phyloP scores from a whole-genome alignment of 805 yeast species.

The Millerago galiae region DNA sequence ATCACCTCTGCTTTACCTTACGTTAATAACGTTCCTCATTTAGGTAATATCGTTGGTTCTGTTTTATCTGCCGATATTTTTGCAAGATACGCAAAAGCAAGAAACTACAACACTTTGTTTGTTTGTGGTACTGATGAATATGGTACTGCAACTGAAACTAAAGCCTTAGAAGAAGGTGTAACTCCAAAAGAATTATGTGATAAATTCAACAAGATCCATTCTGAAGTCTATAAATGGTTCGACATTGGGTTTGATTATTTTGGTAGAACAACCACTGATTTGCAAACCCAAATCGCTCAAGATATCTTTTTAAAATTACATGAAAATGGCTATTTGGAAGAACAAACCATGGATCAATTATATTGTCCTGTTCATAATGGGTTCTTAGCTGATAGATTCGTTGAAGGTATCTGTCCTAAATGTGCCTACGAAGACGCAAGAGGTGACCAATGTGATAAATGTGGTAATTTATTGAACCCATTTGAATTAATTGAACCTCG shows the following conservation, averaged over 20 bases:
- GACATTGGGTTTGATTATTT: constrained; percentile 90
- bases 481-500: constrained; percentile 91
- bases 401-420: constrained; percentile 95
- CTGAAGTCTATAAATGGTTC: constrained; percentile 94
- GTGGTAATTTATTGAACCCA: constrained; percentile 87
- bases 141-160: constrained; percentile 99
- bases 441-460: constrained; percentile 98
- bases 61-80: constrained; percentile 92
- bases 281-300: constrained; percentile 94
- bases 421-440: constrained; percentile 95
- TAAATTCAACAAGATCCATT: constrained; percentile 81
- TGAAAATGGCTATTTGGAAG: constrained; percentile 78
- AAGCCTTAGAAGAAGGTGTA: constrained; percentile 89
- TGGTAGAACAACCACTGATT: constrained; percentile 90
- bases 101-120: constrained; percentile 81
- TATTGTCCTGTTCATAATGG: constrained; percentile 89
- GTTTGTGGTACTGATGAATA: constrained; percentile 98
- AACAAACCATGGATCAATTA: constrained; percentile 80
- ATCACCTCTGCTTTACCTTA: constrained; percentile 97
- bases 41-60: constrained; percentile 95
- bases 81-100: constrained; percentile 81
- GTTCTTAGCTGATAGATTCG: constrained; percentile 91
- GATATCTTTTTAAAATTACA: constrained; percentile 76
- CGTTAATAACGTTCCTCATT: constrained; percentile 96
- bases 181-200: constrained; percentile 87